Conservation (phyloP, 2,329 filamentous ascomycete genomes). For the Penicillium capsulatum region DNA sequence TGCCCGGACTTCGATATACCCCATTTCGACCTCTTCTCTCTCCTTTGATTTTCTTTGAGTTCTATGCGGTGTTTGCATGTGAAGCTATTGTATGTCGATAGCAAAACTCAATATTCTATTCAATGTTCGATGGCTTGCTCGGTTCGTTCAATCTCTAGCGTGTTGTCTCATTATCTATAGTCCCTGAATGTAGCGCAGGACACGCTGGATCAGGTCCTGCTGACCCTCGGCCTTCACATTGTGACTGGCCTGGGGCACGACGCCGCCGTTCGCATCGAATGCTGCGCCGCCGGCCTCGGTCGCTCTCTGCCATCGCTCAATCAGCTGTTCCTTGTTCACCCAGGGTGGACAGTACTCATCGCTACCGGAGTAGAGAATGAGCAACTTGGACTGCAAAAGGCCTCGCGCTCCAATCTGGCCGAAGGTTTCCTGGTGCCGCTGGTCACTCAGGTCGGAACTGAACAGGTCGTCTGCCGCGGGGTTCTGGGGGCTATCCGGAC, state of each 20-base stretch:
- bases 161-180: constrained; percentile 15
- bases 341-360: constrained; percentile 45
- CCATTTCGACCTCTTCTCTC: constrained; percentile 17
- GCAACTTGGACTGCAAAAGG: constrained; percentile 36
- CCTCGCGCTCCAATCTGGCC: constrained; percentile 43
- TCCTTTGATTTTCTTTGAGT: constrained; percentile 7
- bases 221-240: constrained; percentile 49
- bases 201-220: constrained; percentile 36
- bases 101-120: constrained; percentile 14
- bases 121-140: constrained; percentile 9
- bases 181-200: constrained; percentile 32
- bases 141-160: constrained; percentile 1
- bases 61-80: constrained; percentile 20
- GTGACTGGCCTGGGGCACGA: constrained; percentile 49
- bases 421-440: constrained; percentile 61
- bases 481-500: constrained; percentile 48
- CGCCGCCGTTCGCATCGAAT: constrained; percentile 50
- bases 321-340: constrained; percentile 44
- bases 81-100: constrained; percentile 12
- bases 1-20: constrained; percentile 22
- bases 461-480: constrained; percentile 82
- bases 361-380: constrained; percentile 46
- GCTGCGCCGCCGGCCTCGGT: constrained; percentile 36
- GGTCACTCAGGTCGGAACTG: constrained; percentile 67
- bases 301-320: constrained; percentile 43